A percentile compares a stretch with the other conserved stretches of the same genome.
Conservation (phyloP, 1,139 yeast species). For the Sugiyamaella sp. region DNA sequence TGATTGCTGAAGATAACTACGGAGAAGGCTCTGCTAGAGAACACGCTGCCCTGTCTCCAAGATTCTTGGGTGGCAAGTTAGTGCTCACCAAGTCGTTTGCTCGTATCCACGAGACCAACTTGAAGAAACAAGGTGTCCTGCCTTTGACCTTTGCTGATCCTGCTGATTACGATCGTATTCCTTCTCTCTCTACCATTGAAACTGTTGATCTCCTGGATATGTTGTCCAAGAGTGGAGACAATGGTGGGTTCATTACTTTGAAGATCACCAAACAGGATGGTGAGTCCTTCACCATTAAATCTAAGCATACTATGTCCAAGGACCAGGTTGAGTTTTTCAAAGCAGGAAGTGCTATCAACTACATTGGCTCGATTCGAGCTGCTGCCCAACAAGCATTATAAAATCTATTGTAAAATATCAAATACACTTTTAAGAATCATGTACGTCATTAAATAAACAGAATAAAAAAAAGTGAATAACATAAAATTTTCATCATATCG, state of each 20-base stretch:
- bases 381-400: conserved; percentile 4
- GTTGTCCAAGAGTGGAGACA: conserved; percentile 79
- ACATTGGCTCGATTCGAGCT: conserved; percentile 58
- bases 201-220: conserved; percentile 78
- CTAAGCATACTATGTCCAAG: conserved; percentile 94
- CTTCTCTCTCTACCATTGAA: conserved; percentile 75
- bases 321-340: conserved; percentile 95
- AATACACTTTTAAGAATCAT: not conserved
- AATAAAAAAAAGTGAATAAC: not conserved
- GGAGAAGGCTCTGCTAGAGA: conserved; percentile 99
- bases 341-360: conserved; percentile 96
- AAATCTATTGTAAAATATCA: not conserved
- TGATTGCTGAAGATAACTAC: conserved; percentile 95
- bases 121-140: conserved; percentile 95
- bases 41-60: conserved; percentile 95
- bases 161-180: conserved; percentile 78
- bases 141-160: conserved; percentile 92
- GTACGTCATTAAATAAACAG: conserved; percentile 5
- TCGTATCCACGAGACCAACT: conserved; percentile 88
- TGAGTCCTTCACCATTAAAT: conserved; percentile 63
- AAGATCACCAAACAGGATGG: conserved; percentile 79
- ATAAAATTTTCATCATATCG: conserved; percentile 2
- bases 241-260: conserved; percentile 77
- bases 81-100: conserved; percentile 95
- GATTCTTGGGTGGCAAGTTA: conserved; percentile 88